A percentile compares a stretch with the other conserved stretches of the same genome.
Evolutionary conservation across 768 basidiomycete genomes (phyloP).

Genomic region (Stropharia rugosoannulata): DNA sequence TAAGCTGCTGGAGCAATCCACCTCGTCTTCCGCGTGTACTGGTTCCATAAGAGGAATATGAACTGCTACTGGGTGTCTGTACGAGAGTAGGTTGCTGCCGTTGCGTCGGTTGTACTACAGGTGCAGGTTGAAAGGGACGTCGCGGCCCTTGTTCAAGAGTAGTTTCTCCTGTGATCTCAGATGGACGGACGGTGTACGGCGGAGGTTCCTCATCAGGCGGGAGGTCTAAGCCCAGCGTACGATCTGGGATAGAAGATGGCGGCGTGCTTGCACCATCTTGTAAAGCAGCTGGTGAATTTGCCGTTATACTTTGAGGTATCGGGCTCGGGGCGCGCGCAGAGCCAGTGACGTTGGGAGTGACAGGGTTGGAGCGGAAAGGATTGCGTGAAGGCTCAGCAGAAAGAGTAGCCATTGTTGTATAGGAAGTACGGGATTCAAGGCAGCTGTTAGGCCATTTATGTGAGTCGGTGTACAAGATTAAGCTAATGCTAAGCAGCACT

Average conservation of each 20-base stretch:
- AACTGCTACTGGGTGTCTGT: background rate
- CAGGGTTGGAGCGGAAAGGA: slow-evolving; percentile 30
- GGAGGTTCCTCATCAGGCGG: slow-evolving; percentile 59
- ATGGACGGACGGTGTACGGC: slow-evolving; percentile 63
- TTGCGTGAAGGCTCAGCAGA: slow-evolving; percentile 14
- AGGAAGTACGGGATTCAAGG: too few species aligned
- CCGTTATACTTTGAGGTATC: background rate
- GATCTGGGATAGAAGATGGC: background rate
- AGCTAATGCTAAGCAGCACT: too few species aligned
- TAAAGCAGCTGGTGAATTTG: slow-evolving; percentile 7
- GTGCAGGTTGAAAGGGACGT: slow-evolving; percentile 57
- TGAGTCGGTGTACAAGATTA: too few species aligned
- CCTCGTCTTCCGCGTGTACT: background rate
- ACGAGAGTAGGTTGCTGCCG: background rate
- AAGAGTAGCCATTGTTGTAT: background rate
- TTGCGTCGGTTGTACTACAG: slow-evolving; percentile 6
- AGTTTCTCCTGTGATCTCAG: slow-evolving; percentile 54
- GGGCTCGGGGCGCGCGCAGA: background rate
- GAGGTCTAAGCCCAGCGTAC: slow-evolving; percentile 19
- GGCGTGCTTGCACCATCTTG: background rate
- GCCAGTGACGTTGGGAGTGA: slow-evolving; percentile 29
- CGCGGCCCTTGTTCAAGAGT: slow-evolving; percentile 63
- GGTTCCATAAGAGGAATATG: background rate
- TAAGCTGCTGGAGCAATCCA: slow-evolving; percentile 12
- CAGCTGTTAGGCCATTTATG: too few species aligned